phyloP scores from a whole-genome alignment of 2,329 filamentous ascomycete species.

The Xylariaceae sp. region DNA sequence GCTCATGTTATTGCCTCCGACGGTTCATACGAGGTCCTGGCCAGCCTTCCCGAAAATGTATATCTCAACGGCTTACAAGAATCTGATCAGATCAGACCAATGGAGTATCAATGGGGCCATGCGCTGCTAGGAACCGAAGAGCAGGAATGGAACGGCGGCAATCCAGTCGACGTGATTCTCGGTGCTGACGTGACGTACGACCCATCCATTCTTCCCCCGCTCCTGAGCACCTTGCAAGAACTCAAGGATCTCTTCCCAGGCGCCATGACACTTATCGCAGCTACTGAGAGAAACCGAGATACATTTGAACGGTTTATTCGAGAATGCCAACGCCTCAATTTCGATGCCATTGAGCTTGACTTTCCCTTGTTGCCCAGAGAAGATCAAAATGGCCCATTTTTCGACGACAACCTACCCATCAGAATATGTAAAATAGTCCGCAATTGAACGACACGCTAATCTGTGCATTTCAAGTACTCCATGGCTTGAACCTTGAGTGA shows the following conservation, averaged over 20 bases:
- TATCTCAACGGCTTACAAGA: conserved; percentile 63
- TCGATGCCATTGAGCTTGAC: conserved; percentile 40
- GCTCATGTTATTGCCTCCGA: conserved; percentile 65
- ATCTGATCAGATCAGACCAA: conserved; percentile 41
- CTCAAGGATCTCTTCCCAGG: conserved; percentile 55
- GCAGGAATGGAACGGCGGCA: conserved; percentile 45
- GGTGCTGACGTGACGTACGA: conserved; percentile 81
- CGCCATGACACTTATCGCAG: conserved; percentile 61
- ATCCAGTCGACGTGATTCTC: conserved; percentile 58
- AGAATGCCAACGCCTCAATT: conserved; percentile 48
- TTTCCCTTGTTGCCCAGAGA: conserved; percentile 37
- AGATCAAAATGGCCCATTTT: conserved; percentile 60
- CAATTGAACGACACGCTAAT: no score
- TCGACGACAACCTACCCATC: conserved; percentile 56
- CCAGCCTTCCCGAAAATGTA: conserved; percentile 62
- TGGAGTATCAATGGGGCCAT: conserved; percentile 62
- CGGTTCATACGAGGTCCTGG: conserved; percentile 68
- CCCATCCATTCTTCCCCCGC: conserved; percentile 54
- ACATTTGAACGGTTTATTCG: conserved; percentile 64
- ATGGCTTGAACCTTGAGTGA: no score
- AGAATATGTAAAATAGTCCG: conserved; percentile 45
- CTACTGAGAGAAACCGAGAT: conserved; percentile 65
- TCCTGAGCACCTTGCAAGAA: conserved; percentile 62
- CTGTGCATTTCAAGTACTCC: no score
- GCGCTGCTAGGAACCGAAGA: conserved; percentile 56